Conservation (phyloP, 2,329 filamentous ascomycete genomes). For the Orbilia oligospora region DNA sequence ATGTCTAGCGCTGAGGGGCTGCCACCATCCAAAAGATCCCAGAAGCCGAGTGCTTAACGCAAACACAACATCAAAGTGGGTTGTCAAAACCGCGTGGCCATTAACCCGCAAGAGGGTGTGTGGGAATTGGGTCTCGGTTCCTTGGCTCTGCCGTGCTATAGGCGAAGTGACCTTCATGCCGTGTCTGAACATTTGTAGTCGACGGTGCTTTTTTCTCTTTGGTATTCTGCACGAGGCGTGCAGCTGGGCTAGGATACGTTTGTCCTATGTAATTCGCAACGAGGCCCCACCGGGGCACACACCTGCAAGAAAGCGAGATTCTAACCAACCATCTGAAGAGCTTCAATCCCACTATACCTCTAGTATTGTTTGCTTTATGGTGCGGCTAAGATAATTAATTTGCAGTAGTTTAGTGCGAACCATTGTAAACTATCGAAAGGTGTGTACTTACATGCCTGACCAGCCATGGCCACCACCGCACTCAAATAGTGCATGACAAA, state of each 20-base stretch:
- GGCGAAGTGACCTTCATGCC: slow-evolving; percentile 51
- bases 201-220: background rate
- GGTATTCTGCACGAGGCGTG: slow-evolving; percentile 8
- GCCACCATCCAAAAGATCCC: slow-evolving; percentile 15
- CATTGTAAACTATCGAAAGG: background rate
- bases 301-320: slow-evolving; percentile 22
- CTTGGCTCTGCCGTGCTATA: slow-evolving; percentile 37
- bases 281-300: slow-evolving; percentile 32
- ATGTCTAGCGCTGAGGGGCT: slow-evolving; percentile 44
- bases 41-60: slow-evolving; percentile 45
- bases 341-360: slow-evolving; percentile 22
- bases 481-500: slow-evolving; percentile 48
- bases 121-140: slow-evolving; percentile 28
- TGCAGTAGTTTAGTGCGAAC: slow-evolving; percentile 40
- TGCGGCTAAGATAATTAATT: slow-evolving; percentile 45
- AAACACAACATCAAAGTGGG: slow-evolving; percentile 53
- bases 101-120: slow-evolving; percentile 37
- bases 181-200: slow-evolving; percentile 27
- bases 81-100: slow-evolving; percentile 61
- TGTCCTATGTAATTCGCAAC: slow-evolving; percentile 36
- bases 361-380: slow-evolving; percentile 47
- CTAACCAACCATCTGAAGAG: slow-evolving; percentile 27
- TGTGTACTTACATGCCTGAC: slow-evolving; percentile 23
- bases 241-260: slow-evolving; percentile 22
- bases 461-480: slow-evolving; percentile 9